These are phyloP conservation scores for Suillus alpinus DNA, from an alignment of 768 basidiomycete genomes.

Conservation along the genomic window DNA sequence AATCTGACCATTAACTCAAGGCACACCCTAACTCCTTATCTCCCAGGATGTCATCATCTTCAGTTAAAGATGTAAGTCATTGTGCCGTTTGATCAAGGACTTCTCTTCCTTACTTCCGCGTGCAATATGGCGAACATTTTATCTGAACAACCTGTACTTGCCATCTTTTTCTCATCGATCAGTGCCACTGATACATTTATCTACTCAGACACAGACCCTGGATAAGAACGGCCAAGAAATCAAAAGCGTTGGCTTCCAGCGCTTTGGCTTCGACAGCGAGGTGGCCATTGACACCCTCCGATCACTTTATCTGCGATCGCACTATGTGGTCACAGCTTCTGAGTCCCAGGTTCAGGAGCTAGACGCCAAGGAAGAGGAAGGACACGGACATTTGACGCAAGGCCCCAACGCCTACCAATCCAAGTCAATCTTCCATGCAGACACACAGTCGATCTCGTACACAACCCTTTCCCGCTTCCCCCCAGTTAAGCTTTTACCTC, in stretches of 20 bases:
- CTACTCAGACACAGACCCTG: constrained; percentile 52
- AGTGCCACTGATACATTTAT: constrained; percentile 8
- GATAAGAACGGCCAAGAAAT: constrained; percentile 79
- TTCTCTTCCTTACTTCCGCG: neutral
- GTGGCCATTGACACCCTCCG: constrained; percentile 79
- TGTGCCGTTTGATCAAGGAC: neutral
- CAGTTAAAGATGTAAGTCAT: constrained; percentile 11
- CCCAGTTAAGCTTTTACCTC: constrained; percentile 83
- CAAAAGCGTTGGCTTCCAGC: constrained; percentile 74
- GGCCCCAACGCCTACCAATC: constrained; percentile 61
- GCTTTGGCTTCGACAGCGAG: constrained; percentile 89
- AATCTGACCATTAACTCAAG: neutral
- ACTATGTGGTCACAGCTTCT: constrained; percentile 56
- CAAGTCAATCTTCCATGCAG: constrained; percentile 82
- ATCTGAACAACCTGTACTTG: constrained; percentile 18
- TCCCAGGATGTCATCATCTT: constrained; percentile 9
- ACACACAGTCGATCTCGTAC: constrained; percentile 82
- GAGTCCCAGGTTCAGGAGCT: constrained; percentile 36
- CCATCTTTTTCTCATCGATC: neutral
- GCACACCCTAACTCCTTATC: neutral
- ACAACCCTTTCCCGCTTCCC: constrained; percentile 90
- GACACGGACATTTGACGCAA: constrained; percentile 54
- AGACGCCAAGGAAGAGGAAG: constrained; percentile 38
- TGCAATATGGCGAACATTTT: constrained; percentile 22
- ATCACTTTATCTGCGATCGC: constrained; percentile 83